Conservation (phyloP, 2,329 filamentous ascomycete species). For the Neonectria neomacrospora region DNA sequence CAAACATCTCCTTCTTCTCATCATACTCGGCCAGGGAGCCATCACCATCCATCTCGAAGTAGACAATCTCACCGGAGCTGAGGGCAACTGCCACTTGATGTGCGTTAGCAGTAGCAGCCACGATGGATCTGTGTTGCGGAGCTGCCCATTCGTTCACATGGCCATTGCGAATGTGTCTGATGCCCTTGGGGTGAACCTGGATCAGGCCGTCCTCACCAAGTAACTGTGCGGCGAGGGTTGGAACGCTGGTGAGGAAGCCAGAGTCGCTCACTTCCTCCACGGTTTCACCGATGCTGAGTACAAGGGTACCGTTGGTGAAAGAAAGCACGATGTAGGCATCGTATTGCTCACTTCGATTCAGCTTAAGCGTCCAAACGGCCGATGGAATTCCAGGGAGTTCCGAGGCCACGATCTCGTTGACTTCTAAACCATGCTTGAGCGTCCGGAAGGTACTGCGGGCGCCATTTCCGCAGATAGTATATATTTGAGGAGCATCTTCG, state of each 20-base stretch:
- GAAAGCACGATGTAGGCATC: conserved; percentile 97
- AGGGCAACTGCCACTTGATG: conserved; percentile 93
- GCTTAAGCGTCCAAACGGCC: conserved; percentile 94
- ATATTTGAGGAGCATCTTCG: conserved; percentile 97
- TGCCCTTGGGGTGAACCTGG: conserved; percentile 96
- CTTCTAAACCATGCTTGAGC: conserved; percentile 90
- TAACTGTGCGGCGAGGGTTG: conserved; percentile 92
- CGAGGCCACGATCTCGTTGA: conserved; percentile 95
- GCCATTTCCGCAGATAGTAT: conserved; percentile 88
- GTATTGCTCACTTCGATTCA: conserved; percentile 82
- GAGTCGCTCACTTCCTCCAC: conserved; percentile 96
- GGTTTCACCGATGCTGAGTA: conserved; percentile 94
- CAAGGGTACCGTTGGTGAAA: conserved; percentile 88
- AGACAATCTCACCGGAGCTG: conserved; percentile 95
- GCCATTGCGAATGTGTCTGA: conserved; percentile 84
- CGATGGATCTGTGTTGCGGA: conserved; percentile 93
- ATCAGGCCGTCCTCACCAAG: conserved; percentile 93
- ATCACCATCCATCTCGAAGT: conserved; percentile 96
- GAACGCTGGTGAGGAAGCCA: conserved; percentile 87
- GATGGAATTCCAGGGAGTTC: conserved; percentile 89
- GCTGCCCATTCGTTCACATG: conserved; percentile 92
- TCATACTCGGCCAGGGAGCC: conserved; percentile 93
- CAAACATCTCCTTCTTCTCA: conserved; percentile 93
- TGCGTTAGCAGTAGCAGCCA: conserved; percentile 92
- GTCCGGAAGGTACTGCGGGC: conserved; percentile 91